Base-by-base conservation (phyloP, 352 stramenopile species). In the Pythium aristosporum region DNA sequence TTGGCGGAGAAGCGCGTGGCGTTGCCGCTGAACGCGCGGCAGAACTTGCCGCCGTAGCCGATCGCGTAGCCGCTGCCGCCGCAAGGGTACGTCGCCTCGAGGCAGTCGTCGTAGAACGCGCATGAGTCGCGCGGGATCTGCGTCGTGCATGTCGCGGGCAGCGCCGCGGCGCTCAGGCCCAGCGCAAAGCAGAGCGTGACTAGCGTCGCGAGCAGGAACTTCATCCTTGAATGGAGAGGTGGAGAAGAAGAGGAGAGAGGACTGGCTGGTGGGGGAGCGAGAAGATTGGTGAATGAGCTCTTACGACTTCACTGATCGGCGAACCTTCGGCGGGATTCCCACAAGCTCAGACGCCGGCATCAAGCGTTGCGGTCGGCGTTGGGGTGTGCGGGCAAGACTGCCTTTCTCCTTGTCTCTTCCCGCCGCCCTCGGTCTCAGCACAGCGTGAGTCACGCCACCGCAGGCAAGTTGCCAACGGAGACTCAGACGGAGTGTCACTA, bases 11-110 rank as follows among this genome's bases (percentile, higher is more conserved):
- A 76, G 54, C 30, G 36, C 1, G 50, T 53, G 12, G 47, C 55
- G 53, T 76, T 69, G 41, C 46, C 57, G 52, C 32, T 52, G 39
- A 73, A 76, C 16, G 63, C 61, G 11, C 54, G 54, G 58, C 69
- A 76, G 61, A 71, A 76, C 39, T 73, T 67, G 34, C 57, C 52
- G 16, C 69, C 69, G 54, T 73, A 76, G 56, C 62, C 65, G 5
- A 68, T 49, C 18, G 69, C 69, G 47, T 76, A 73, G 46, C 69
- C 69, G 13, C 23, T 32, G 2, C 42, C 11, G 39, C 69, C 63
- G 34, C 69, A 75, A 25, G 69, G 69, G 57, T 57, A 65, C 15
- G 64, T 59, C 13, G 43, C 42, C 28, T 76, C 65, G 18, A 76
- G 61, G 49, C 69, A 76, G 32, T 67, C 15, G 37, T 49, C 30